Evolutionary conservation across 179 eudicot species (phyloP).

Genomic region (Silene vulgaris): DNA sequence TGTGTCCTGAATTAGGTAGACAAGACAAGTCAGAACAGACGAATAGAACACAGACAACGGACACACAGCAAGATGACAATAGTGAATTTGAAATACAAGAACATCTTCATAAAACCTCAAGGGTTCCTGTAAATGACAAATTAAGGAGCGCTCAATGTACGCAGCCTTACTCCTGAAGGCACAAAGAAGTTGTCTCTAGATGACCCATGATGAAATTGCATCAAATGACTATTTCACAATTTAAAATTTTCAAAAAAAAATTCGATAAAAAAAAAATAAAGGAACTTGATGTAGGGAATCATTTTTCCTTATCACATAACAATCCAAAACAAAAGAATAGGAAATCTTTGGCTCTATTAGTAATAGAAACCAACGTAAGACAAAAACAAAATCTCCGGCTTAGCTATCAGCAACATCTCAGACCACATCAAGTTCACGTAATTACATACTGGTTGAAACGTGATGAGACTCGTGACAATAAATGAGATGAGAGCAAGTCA

Average conservation of each 20-base stretch:
- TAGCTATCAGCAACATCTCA: conserved; percentile 1
- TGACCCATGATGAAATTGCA: neutral
- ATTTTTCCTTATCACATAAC: no score
- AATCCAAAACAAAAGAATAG: neutral
- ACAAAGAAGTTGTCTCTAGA: no score
- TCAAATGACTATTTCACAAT: neutral
- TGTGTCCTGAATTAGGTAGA: conserved; percentile 44
- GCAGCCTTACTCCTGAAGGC: no score
- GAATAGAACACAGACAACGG: neutral
- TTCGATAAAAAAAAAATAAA: no score
- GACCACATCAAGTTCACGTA: conserved; percentile 9
- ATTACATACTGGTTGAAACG: neutral
- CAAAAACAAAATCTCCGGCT: neutral
- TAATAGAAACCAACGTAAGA: no score
- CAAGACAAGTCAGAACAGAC: conserved; percentile 14
- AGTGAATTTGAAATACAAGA: neutral
- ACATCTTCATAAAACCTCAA: neutral
- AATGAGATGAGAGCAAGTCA: neutral
- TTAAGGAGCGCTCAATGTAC: no score
- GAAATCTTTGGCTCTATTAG: neutral
- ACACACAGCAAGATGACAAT: neutral
- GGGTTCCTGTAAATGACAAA: neutral
- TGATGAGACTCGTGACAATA: neutral
- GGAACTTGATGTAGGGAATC: neutral
- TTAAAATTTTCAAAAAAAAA: no score